Conservation (phyloP, 176 grass and related monocot species). For the Triticum dicoccoides region DNA sequence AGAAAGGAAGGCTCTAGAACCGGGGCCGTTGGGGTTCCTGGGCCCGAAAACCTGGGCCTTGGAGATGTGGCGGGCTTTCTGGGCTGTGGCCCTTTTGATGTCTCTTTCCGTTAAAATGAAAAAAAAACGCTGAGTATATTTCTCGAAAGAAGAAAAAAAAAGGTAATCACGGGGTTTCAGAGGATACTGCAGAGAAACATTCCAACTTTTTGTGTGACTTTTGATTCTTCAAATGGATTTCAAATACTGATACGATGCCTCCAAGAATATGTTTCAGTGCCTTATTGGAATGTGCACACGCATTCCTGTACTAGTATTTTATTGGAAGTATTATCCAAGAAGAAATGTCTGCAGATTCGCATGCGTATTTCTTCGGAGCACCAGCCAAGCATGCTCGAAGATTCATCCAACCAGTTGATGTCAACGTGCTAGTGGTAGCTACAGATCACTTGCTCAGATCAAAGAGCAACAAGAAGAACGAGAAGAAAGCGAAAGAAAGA, state of each 20-base stretch:
- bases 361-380: background rate
- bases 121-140: too few species aligned
- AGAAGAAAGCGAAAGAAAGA: background rate
- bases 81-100: background rate
- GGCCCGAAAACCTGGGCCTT: background rate
- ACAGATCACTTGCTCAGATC: background rate
- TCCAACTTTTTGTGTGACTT: background rate
- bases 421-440: background rate
- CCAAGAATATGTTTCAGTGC: too few species aligned
- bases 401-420: background rate
- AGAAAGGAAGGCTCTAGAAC: conserved; percentile 5
- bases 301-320: background rate
- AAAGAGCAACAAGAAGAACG: background rate
- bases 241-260: too few species aligned
- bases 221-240: background rate
- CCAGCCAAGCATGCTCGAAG: background rate
- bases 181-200: too few species aligned
- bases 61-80: background rate
- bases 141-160: too few species aligned
- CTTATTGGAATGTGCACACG: too few species aligned
- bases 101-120: too few species aligned
- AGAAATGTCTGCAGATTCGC: background rate
- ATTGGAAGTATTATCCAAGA: background rate
- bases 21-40: background rate
- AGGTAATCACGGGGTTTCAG: background rate